These are phyloP conservation scores for Bryum argenteum DNA, from an alignment of 225 moss, liverwort and hornwort species.

Conservation along the genomic window DNA sequence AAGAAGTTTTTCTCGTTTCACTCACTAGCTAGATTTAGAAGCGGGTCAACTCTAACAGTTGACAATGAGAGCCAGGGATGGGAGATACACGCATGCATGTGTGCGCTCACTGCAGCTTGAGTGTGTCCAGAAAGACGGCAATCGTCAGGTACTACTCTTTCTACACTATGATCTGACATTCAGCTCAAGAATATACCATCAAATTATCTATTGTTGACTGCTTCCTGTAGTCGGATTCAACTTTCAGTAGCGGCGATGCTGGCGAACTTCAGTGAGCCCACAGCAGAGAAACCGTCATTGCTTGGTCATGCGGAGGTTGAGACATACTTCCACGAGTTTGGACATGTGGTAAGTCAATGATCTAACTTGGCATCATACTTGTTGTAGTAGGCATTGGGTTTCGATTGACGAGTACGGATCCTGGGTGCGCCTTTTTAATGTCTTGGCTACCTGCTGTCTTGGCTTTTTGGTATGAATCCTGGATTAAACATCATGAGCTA, in stretches of 20 bases:
- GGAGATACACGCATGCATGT: conserved; percentile 90
- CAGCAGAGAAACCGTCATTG: conserved; percentile 76
- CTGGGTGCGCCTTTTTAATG: too few relatives aligned
- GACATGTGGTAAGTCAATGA: conserved; percentile 79
- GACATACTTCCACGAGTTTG: conserved; percentile 96
- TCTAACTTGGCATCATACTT: not conserved
- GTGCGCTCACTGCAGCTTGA: conserved; percentile 94
- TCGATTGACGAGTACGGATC: too few relatives aligned
- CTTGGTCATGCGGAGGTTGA: conserved; percentile 86
- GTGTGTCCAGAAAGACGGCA: conserved; percentile 86
- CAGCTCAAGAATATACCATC: conserved; percentile 1
- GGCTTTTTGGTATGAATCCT: too few relatives aligned
- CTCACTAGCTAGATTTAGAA: conserved; percentile 1
- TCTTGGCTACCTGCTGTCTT: too few relatives aligned
- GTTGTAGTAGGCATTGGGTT: too few relatives aligned
- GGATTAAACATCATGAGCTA: too few relatives aligned
- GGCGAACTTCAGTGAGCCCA: conserved; percentile 87
- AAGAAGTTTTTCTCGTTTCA: not conserved
- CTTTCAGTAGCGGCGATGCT: conserved; percentile 96
- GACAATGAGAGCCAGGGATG: conserved; percentile 56
- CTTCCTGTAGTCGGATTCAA: conserved; percentile 47
- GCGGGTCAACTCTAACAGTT: not conserved
- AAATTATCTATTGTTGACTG: not conserved
- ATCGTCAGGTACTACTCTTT: conserved; percentile 67
- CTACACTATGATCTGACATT: not conserved